Percentiles rank a stretch among this genome's conserved stretches.
phyloP scores from a whole-genome alignment of 2,329 filamentous ascomycete species.

The Ceratocystis cubensis region DNA sequence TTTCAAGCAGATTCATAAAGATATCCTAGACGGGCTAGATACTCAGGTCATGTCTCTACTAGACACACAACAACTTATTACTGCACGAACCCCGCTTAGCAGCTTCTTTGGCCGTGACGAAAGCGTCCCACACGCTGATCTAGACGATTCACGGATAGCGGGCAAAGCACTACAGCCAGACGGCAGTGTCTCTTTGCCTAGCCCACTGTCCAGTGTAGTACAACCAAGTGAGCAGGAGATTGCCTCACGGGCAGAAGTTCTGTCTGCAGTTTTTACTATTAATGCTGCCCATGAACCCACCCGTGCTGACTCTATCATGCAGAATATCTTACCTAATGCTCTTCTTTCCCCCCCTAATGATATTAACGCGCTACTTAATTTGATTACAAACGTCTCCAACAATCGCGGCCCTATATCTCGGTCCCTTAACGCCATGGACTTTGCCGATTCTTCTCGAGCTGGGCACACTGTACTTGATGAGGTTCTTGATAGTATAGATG shows the following conservation, averaged over 20 bases:
- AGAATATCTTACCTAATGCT: conserved; percentile 22
- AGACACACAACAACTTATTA: conserved; percentile 63
- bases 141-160: conserved; percentile 44
- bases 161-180: conserved; percentile 53
- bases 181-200: conserved; percentile 51
- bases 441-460: not conserved
- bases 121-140: conserved; percentile 50
- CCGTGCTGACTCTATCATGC: conserved; percentile 10
- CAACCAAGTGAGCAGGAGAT: conserved; percentile 48
- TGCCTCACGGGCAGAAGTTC: conserved; percentile 47
- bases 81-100: conserved; percentile 63
- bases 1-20: conserved; percentile 77
- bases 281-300: conserved; percentile 14
- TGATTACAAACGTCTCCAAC: conserved; percentile 12
- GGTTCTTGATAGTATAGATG: not conserved
- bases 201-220: conserved; percentile 45
- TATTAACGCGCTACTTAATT: conserved; percentile 16
- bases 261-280: conserved; percentile 40
- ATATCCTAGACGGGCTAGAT: conserved; percentile 65
- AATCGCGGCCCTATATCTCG: not conserved
- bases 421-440: not conserved
- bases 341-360: conserved; percentile 24
- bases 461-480: not conserved
- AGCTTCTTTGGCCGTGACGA: conserved; percentile 62
- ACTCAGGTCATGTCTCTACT: conserved; percentile 65